Evolutionary conservation across 768 basidiomycete species (phyloP), one percentile per base, ranked within the genome.

Genomic region (Cystoderma amianthinum): DNA sequence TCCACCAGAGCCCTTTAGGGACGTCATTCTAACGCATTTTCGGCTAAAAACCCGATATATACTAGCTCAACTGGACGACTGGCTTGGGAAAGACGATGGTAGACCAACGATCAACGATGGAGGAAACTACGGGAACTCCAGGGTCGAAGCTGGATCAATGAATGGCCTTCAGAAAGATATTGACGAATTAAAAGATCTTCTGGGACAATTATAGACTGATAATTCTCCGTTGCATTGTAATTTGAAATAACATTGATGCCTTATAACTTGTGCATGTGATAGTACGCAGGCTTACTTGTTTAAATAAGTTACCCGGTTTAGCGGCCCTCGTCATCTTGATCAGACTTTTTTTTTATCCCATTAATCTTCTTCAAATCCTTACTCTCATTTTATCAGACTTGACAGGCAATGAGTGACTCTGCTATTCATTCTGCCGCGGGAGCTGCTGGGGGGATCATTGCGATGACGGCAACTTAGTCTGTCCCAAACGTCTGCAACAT

Each of bases 401-500:
- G 35, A 19, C 20, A 30, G 20, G 42, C 23, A 33, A 79, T 82
- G 76, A 76, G 71, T 45, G 89, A 97, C 61, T 90, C 89, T 36
- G 63, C 80, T 11, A 84, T 96, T 20, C 92, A 97, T 51, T 77
- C 94, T 25, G 54, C 87, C 10, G 88, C 94, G 13, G 96, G 96
- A 10, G 91, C 92, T 13, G 77, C 83, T 1, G 94, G 91, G 36
- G 95, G 95, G 18, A 84, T 95, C 52, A 60, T 72, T 16, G 91
- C 95, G 17, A 96, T 98, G 93, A 74, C 78, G n/a, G 80, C 72
- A 24, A 92, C 87, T 41, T 90, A 90, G 92, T 85, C 49, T 61
- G 83, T 43, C 58, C 38, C 46, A 7, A 36, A 7, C 34, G 28
- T 15, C 17, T 33, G 36, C 41, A 5, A 24, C 18, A 32, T 25